Conservation (phyloP, 768 basidiomycete species). For the Fibroporia radiculosa region DNA sequence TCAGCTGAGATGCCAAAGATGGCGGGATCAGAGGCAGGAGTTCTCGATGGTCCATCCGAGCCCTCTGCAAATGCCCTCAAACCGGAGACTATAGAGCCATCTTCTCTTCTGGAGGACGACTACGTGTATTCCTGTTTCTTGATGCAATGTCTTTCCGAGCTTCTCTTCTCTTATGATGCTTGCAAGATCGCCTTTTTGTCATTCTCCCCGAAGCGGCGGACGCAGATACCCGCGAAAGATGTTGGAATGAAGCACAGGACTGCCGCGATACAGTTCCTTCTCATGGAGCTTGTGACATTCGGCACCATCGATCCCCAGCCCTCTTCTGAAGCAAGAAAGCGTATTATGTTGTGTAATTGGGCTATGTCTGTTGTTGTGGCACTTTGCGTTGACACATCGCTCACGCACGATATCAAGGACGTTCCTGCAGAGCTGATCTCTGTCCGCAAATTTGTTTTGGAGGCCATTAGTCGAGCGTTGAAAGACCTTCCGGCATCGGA, state of each 20-base stretch:
- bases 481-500: constrained; percentile 65
- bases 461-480: constrained; percentile 78
- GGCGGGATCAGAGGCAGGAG: neutral
- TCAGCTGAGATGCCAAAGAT: constrained; percentile 2
- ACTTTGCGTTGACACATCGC: constrained; percentile 81
- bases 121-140: constrained; percentile 68
- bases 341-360: constrained; percentile 68
- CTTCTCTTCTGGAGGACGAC: constrained; percentile 14
- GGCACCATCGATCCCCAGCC: constrained; percentile 62
- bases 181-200: constrained; percentile 88
- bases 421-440: constrained; percentile 69
- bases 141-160: constrained; percentile 88
- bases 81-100: neutral
- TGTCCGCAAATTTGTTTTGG: constrained; percentile 90
- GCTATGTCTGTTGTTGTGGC: constrained; percentile 87
- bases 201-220: constrained; percentile 58
- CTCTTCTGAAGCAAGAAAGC: constrained; percentile 44
- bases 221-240: constrained; percentile 59
- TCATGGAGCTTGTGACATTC: constrained; percentile 77
- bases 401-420: constrained; percentile 64
- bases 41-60: neutral
- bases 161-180: constrained; percentile 85
- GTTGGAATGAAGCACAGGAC: constrained; percentile 48
- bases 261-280: constrained; percentile 69
- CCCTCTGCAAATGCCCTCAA: neutral